Evolutionary conservation across 441 rosid genomes (phyloP).

Genomic region (Hypseocharis bilobata): DNA sequence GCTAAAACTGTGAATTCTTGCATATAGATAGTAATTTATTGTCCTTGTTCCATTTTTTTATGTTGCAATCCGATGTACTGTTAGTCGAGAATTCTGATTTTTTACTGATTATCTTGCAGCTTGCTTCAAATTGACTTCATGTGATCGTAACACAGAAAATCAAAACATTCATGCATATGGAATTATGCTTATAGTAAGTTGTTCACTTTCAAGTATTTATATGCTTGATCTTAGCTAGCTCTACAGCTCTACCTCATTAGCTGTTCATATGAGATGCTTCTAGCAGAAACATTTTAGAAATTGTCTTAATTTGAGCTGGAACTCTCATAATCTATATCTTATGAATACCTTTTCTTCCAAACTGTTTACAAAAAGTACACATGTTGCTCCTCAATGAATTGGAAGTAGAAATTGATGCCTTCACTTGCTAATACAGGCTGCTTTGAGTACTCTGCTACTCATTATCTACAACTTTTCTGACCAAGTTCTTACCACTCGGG

Average conservation of each 20-base stretch:
- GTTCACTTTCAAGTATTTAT: neutral
- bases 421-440: constrained; percentile 50
- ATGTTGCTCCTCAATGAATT: neutral
- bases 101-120: constrained; percentile 35
- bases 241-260: neutral
- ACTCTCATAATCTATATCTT: neutral
- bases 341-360: constrained; percentile 1
- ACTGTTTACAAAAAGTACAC: neutral
- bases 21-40: neutral
- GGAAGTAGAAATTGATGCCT: constrained; percentile 17
- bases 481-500: constrained; percentile 83
- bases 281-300: neutral
- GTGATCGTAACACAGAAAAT: constrained; percentile 49
- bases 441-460: constrained; percentile 53
- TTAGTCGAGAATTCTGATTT: neutral
- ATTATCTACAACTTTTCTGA: constrained; percentile 89
- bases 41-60: too few relatives aligned
- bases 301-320: neutral
- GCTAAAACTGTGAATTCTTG: neutral
- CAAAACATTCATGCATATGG: constrained; percentile 91
- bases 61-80: constrained; percentile 6
- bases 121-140: constrained; percentile 74
- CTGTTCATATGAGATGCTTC: neutral
- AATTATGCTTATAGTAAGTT: constrained; percentile 75
- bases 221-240: neutral